Conservation (phyloP, 2,329 filamentous ascomycete genomes). For the Cordyceps pruinosa region DNA sequence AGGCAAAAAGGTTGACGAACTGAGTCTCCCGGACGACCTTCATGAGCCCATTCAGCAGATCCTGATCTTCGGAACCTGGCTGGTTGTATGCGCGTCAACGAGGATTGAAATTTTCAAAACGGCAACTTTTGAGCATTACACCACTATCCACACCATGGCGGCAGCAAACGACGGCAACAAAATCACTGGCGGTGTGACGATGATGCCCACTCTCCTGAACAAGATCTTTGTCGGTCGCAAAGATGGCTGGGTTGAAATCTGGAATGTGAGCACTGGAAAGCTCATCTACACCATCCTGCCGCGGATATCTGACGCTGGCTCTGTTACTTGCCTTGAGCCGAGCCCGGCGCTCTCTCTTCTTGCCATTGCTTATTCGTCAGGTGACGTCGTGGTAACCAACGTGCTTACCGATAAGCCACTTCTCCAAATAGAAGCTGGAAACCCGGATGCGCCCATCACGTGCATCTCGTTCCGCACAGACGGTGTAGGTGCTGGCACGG, state of each 20-base stretch:
- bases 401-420: constrained; percentile 69
- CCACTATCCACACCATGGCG: constrained; percentile 61
- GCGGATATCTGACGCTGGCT: constrained; percentile 62
- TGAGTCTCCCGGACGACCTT: constrained; percentile 60
- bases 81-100: constrained; percentile 69
- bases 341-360: constrained; percentile 78
- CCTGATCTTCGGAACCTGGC: constrained; percentile 83
- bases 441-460: constrained; percentile 59
- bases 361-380: constrained; percentile 79
- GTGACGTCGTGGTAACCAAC: constrained; percentile 73
- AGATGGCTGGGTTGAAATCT: constrained; percentile 90
- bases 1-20: constrained; percentile 73
- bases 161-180: constrained; percentile 53
- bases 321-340: constrained; percentile 81
- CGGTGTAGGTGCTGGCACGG: constrained; percentile 77
- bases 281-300: constrained; percentile 85
- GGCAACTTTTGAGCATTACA: constrained; percentile 78
- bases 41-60: constrained; percentile 69
- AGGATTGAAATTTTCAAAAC: constrained; percentile 88
- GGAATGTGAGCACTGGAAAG: constrained; percentile 91
- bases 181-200: constrained; percentile 73
- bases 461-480: constrained; percentile 89
- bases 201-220: constrained; percentile 92
- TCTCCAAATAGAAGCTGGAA: constrained; percentile 61
- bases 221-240: constrained; percentile 85